A percentile compares a stretch with the other conserved stretches of the same genome.
Evolutionary conservation across 1,284 basidiomycete genomes (phyloP).

Genomic region (Ceratobasidium sp.): DNA sequence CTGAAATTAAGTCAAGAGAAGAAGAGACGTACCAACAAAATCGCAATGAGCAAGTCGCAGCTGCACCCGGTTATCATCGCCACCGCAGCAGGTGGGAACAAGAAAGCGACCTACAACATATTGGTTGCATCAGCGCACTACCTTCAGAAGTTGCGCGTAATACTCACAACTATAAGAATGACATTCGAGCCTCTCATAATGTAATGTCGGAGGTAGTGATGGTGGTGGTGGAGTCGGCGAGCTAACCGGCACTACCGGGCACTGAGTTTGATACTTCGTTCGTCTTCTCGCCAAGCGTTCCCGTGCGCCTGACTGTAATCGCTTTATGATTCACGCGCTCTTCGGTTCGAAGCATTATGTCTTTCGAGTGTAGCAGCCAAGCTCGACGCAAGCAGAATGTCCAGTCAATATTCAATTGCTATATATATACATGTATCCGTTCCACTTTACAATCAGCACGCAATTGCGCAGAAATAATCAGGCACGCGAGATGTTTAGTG

Average conservation of each 20-base stretch:
- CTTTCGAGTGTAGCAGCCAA: too few species aligned
- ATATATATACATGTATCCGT: too few species aligned
- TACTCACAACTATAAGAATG: constrained; percentile 58
- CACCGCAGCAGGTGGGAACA: constrained; percentile 74
- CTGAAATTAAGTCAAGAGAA: background rate
- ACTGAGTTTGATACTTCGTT: background rate
- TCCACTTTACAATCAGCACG: too few species aligned
- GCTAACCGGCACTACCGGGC: background rate
- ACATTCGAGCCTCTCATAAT: constrained; percentile 68
- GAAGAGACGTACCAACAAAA: constrained; percentile 53
- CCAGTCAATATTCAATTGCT: too few species aligned
- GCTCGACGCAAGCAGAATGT: too few species aligned
- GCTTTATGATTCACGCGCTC: too few species aligned
- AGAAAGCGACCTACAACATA: constrained; percentile 74
- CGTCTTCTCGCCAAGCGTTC: too few species aligned
- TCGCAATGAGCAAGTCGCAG: constrained; percentile 63
- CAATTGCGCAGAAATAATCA: too few species aligned
- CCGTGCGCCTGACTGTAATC: too few species aligned
- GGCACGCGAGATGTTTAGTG: background rate
- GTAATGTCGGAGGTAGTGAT: background rate
- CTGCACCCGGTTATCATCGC: constrained; percentile 63
- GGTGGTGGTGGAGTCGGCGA: background rate
- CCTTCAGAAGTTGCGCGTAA: background rate
- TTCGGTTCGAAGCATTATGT: too few species aligned
- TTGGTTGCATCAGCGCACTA: background rate